Base-by-base conservation (phyloP, 495 filamentous ascomycete species). In the Elasticomyces elasticus region DNA sequence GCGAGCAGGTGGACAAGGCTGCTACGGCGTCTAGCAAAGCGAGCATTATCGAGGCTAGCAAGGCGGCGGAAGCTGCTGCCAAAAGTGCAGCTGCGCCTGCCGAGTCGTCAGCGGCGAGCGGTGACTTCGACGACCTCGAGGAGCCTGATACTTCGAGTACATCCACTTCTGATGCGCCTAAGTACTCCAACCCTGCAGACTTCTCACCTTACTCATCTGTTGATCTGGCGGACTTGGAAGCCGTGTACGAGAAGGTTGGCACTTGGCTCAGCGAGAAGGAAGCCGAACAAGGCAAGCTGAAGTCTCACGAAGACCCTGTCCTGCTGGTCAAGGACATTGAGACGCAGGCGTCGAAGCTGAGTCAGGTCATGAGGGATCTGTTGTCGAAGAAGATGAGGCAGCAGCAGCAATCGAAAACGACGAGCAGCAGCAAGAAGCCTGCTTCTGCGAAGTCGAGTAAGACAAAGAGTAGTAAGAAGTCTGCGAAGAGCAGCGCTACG, bases 261-360 rank as follows among this genome's bases (percentile, higher is more conserved):
- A 58, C 66, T n/a, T 94, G 88, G 89, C 70, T 94, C 20, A 76
- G 80, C 38, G 74, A 85, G 28, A 78, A 79, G 62, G 78, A 90
- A 13, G 72, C 75, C 22, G 70, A 69, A 20, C 80, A 80, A 35
- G 81, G 82, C 24, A 76, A 77, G 59, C 78, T 90, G 12, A 69
- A 74, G 20, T 67, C 71, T n/a, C 79, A 80, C 5, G 84, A 86
- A 28, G 82, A 92, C 52, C 85, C 88, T 0, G 80, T 80, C 6
- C 68, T 94, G 2, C 71, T 79, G 20, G 67, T 80, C 45, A 79
- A 80, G 61, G 89, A 91, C 17, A 66, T 95, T 22, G 58, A 72
- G 31, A 54, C 42, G 22, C 79, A 78, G 62, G 71, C 79, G 7
- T 75, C 80, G 61, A 73, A 79, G 67, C 69, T 90, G 23, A 78